These are phyloP conservation scores for Sarocladiaceae sp. DNA, from an alignment of 2,329 filamentous ascomycete species.

Conservation along the genomic window DNA sequence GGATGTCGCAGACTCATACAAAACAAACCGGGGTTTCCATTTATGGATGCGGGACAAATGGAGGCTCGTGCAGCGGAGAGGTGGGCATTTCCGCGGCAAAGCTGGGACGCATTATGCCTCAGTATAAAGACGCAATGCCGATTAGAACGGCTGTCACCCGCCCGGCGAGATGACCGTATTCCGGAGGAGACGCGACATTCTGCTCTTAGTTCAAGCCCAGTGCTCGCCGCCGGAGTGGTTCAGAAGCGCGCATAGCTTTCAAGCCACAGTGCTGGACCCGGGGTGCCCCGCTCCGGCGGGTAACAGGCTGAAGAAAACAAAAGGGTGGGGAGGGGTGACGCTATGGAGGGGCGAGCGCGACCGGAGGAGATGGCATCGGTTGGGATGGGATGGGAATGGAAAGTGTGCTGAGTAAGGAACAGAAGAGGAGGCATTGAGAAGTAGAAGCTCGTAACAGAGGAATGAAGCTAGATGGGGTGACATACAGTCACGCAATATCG, in stretches of 20 bases:
- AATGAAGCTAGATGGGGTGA: not conserved
- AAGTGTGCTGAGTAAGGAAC: not conserved
- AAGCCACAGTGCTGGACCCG: not conserved
- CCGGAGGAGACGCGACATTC: too few relatives aligned
- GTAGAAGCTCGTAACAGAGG: not conserved
- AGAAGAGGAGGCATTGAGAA: too few relatives aligned
- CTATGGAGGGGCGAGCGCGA: slow-evolving; percentile 1
- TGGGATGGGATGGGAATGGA: not conserved
- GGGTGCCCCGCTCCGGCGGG: slow-evolving; percentile 8
- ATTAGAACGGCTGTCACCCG: too few relatives aligned
- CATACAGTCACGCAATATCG: not conserved
- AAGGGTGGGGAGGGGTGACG: slow-evolving; percentile 3
- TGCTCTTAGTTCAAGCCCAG: not conserved
- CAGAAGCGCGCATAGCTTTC: not conserved
- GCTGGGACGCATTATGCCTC: not conserved
- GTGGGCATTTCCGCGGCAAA: slow-evolving; percentile 6
- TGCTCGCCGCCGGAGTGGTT: not conserved
- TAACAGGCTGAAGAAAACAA: slow-evolving; percentile 8
- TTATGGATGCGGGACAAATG: too few relatives aligned
- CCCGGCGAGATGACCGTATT: not conserved
- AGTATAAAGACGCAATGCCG: not conserved
- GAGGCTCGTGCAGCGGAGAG: not conserved
- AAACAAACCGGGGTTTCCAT: too few relatives aligned
- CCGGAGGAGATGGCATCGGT: not conserved
- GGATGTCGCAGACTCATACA: not conserved